Evolutionary conservation across 768 basidiomycete genomes (phyloP).

Genomic region (Rhodotorula kratochvilovae): DNA sequence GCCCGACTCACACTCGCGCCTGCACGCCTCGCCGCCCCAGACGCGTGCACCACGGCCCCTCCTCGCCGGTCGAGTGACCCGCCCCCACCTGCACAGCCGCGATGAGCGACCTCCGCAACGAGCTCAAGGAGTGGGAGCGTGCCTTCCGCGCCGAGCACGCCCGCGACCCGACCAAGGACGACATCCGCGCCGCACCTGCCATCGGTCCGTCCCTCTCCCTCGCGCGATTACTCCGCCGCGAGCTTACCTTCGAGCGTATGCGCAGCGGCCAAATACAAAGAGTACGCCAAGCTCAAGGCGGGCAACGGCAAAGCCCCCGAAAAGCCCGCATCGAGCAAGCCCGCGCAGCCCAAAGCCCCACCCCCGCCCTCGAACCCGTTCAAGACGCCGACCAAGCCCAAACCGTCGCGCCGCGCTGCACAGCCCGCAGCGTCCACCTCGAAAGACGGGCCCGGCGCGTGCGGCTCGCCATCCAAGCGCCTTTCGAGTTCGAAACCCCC

Average conservation of each 20-base stretch:
- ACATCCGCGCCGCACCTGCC: constrained; percentile 48
- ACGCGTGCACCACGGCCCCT: not conserved
- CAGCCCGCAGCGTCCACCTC: not conserved
- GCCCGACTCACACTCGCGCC: too few species aligned
- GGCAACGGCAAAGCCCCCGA: not conserved
- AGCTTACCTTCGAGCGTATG: not conserved
- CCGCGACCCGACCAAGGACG: constrained; percentile 47
- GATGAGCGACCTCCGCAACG: constrained; percentile 44
- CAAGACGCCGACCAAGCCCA: constrained; percentile 38
- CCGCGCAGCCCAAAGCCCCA: not conserved
- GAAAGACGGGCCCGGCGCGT: not conserved
- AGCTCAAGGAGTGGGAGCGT: constrained; percentile 50
- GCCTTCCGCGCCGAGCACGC: constrained; percentile 45
- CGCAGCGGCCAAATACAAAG: constrained; percentile 41
- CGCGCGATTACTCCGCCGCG: not conserved
- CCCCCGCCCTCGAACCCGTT: constrained; percentile 13
- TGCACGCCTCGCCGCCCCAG: not conserved
- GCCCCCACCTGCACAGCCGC: not conserved
- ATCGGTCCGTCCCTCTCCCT: constrained; percentile 47
- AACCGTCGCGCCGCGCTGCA: not conserved
- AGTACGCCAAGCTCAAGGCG: constrained; percentile 26
- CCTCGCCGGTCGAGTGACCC: not conserved
- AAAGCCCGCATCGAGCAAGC: not conserved
- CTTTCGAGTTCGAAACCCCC: not conserved
- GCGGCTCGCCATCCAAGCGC: not conserved